Percentiles rank a stretch among this genome's conserved stretches.
These are phyloP conservation scores for Meredithiella fracta DNA, from an alignment of 2,329 filamentous ascomycete species.

Conservation along the genomic window DNA sequence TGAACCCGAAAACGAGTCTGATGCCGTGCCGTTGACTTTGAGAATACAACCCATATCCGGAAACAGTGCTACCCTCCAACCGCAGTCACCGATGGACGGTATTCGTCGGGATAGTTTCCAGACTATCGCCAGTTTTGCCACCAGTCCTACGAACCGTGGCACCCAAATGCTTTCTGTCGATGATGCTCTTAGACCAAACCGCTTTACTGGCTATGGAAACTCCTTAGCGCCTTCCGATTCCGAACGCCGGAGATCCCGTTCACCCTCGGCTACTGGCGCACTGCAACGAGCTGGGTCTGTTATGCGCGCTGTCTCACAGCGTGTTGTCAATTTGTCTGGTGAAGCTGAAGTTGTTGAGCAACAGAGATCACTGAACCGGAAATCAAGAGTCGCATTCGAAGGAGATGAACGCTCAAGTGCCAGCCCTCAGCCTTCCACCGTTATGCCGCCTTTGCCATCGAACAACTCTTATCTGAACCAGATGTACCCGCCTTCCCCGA, in stretches of 20 bases:
- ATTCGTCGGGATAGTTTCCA: slow-evolving; percentile 39
- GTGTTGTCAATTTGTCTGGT: slow-evolving; percentile 93
- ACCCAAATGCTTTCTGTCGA: slow-evolving; percentile 13
- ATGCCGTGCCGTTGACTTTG: slow-evolving; percentile 35
- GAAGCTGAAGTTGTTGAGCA: slow-evolving; percentile 72
- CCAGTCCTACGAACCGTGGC: slow-evolving; percentile 26
- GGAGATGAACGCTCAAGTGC: slow-evolving; percentile 34
- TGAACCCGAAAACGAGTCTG: slow-evolving; percentile 12
- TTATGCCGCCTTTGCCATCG: slow-evolving; percentile 20
- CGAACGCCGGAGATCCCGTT: slow-evolving; percentile 39
- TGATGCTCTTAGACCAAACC: slow-evolving; percentile 12
- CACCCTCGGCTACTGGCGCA: slow-evolving; percentile 46
- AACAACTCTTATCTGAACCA: slow-evolving; percentile 39
- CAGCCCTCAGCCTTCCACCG: slow-evolving; percentile 17
- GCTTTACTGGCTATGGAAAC: slow-evolving; percentile 32
- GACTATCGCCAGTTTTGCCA: slow-evolving; percentile 38
- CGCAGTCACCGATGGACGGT: slow-evolving; percentile 24
- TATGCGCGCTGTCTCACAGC: slow-evolving; percentile 78
- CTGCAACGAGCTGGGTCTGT: slow-evolving; percentile 57
- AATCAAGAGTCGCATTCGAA: slow-evolving; percentile 38
- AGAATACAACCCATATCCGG: slow-evolving; percentile 36
- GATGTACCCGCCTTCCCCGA: slow-evolving; percentile 19
- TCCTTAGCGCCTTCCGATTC: slow-evolving; percentile 32
- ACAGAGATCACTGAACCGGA: slow-evolving; percentile 44
- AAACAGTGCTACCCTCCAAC: slow-evolving; percentile 25